Evolutionary conservation across 768 basidiomycete genomes (phyloP).

Genomic region (Cyclocybe cylindracea): DNA sequence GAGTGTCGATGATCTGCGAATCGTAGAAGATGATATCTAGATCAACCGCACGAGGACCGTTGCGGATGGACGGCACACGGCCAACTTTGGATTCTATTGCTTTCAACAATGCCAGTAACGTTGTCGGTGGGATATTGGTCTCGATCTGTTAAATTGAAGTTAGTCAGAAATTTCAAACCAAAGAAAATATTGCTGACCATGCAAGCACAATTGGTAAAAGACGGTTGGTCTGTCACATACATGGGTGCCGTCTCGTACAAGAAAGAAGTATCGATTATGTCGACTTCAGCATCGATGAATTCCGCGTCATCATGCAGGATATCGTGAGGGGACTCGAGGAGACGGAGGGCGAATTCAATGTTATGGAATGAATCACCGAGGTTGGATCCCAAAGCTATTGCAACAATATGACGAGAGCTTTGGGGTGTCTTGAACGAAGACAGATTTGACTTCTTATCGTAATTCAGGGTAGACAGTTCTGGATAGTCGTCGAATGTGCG

Average conservation of each 20-base stretch:
- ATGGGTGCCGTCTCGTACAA: conserved; percentile 94
- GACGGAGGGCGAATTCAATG: conserved; percentile 73
- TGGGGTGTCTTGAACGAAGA: neutral
- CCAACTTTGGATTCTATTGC: conserved; percentile 74
- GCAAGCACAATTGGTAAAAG: conserved; percentile 90
- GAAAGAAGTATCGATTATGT: conserved; percentile 78
- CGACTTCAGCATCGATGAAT: conserved; percentile 24
- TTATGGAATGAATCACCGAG: conserved; percentile 85
- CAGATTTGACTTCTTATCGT: conserved; percentile 2
- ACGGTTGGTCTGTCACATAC: conserved; percentile 91
- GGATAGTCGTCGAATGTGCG: conserved; percentile 44
- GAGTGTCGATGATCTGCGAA: conserved; percentile 56
- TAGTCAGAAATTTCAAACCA: neutral
- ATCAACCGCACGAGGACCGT: conserved; percentile 90
- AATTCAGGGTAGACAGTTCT: neutral
- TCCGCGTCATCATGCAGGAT: conserved; percentile 19
- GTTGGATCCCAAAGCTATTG: conserved; percentile 88
- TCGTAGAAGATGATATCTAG: conserved; percentile 86
- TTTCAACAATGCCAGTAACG: conserved; percentile 69
- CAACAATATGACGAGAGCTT: conserved; percentile 34
- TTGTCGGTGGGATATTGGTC: conserved; percentile 63
- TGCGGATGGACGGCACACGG: conserved; percentile 72
- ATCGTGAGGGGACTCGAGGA: conserved; percentile 56
- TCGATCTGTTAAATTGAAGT: conserved; percentile 56
- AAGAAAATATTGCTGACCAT: conserved; percentile 56